These are phyloP conservation scores for Paramecium sonneborni DNA, from an alignment of 73 alveolate genomes.

Conservation along the genomic window DNA sequence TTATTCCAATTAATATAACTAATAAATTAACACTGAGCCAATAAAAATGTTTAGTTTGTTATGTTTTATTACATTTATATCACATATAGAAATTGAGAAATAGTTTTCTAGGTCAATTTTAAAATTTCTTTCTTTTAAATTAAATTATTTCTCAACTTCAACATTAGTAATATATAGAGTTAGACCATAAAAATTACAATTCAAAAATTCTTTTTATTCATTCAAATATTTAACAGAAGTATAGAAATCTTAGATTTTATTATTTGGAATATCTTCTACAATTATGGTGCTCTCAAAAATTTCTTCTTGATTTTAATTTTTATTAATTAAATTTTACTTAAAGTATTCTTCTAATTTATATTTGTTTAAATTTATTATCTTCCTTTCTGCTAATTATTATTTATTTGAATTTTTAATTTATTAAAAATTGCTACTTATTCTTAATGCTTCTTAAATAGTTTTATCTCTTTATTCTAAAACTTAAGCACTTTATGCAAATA, in stretches of 20 bases:
- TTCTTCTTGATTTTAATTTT: background rate
- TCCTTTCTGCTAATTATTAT: background rate
- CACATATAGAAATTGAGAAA: background rate
- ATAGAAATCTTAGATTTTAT: background rate
- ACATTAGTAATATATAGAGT: background rate
- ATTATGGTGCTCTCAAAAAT: background rate
- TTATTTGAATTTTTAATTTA: background rate
- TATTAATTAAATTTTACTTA: background rate
- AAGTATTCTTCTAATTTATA: background rate
- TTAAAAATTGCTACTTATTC: background rate
- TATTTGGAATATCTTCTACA: background rate
- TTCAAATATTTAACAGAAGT: background rate
- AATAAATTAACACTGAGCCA: background rate
- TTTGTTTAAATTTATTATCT: background rate
- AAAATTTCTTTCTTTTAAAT: background rate
- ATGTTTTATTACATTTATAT: background rate
- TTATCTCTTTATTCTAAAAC: background rate
- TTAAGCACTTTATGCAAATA: background rate
- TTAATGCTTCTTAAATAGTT: background rate
- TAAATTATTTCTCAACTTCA: background rate
- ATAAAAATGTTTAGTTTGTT: background rate
- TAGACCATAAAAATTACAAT: background rate
- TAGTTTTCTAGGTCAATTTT: background rate
- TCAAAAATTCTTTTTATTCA: background rate
- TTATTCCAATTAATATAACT: background rate